Evolutionary conservation across 441 rosid genomes (phyloP), one percentile per base, ranked within the genome.

Genomic region (Theobroma grandiflorum): DNA sequence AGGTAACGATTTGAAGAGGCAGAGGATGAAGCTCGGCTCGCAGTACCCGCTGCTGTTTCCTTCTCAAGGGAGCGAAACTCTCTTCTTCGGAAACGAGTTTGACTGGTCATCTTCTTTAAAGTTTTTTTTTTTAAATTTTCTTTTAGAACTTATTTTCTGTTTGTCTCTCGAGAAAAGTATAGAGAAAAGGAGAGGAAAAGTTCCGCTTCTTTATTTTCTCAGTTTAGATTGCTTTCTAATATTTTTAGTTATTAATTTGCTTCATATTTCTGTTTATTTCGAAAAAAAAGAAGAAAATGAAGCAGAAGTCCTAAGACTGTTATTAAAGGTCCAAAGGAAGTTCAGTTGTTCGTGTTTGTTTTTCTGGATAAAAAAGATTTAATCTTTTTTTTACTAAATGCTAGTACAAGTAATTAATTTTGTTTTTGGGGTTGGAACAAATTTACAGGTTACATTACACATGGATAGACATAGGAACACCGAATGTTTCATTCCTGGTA

Each of bases 391-490:
- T 57, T 33, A 62, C 1, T 31, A 33, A 35, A 38, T 38, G 4
- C 14, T 65, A 45, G n/a, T 9, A 18, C 0, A 37, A 18, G 7
- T 42, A 68, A 11, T 68, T 9, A 68, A 45, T 66, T 3, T 43
- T 42, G 22, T 0, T 22, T 22, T 38, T 8, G 8, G 16, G 26
- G 33, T 20, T 12, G 40, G 18, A 57, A 18, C 42, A 11, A 58
- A 26, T 14, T 75, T 65, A 57, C 85, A 93, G 97, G 98, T 82
- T 95, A 70, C 96, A 93, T 73, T 93, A 92, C 82, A 84, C 89
- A 20, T 91, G 95, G 97, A 90, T 95, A 62, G 96, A 95, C 62
- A 84, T 95, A 35, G 97, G 98, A 80, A 90, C 95, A 2, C 96
- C 97, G 6, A 91, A 75, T 66, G 92, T 89, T 61, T 90, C 98